Percentiles rank a stretch among this genome's conserved stretches.
These are phyloP conservation scores for Beauveria caledonica DNA, from an alignment of 2,329 filamentous ascomycete species.

Conservation along the genomic window DNA sequence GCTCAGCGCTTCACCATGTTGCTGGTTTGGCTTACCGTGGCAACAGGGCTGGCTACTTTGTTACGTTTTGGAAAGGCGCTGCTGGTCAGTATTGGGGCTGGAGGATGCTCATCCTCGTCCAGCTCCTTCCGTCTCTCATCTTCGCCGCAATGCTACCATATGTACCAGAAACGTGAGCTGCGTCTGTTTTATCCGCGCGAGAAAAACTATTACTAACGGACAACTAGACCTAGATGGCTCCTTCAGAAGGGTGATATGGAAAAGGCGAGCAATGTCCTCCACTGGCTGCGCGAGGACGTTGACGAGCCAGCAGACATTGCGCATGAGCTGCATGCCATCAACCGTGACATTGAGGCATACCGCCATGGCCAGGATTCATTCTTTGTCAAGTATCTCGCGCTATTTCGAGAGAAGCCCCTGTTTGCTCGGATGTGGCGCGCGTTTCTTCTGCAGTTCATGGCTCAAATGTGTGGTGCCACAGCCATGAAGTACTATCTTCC, in stretches of 20 bases:
- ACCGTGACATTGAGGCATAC: conserved; percentile 32
- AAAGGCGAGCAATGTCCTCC: conserved; percentile 34
- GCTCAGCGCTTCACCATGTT: too few species aligned
- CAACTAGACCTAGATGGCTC: conserved; percentile 43
- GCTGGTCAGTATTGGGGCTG: conserved; percentile 40
- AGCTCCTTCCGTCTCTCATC: conserved; percentile 41
- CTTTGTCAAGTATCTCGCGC: conserved; percentile 23
- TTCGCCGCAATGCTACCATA: conserved; percentile 44
- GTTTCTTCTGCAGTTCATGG: conserved; percentile 50
- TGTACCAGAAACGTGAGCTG: conserved; percentile 43
- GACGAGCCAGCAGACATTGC: conserved; percentile 28
- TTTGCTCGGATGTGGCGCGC: conserved; percentile 49
- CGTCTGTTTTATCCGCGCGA: not conserved
- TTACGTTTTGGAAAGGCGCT: conserved; percentile 42
- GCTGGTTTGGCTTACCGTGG: too few species aligned
- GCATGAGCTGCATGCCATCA: conserved; percentile 38
- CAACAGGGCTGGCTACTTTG: conserved; percentile 42
- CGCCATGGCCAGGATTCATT: conserved; percentile 19
- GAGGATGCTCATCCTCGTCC: conserved; percentile 43
- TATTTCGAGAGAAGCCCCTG: conserved; percentile 40
- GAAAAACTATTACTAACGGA: not conserved
- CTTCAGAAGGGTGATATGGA: conserved; percentile 40
- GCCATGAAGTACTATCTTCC: conserved; percentile 55
- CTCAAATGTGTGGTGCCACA: conserved; percentile 50
- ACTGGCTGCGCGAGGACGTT: conserved; percentile 41